These are phyloP conservation scores for Alternaria solani DNA, from an alignment of 2,329 filamentous ascomycete species.

Conservation along the genomic window DNA sequence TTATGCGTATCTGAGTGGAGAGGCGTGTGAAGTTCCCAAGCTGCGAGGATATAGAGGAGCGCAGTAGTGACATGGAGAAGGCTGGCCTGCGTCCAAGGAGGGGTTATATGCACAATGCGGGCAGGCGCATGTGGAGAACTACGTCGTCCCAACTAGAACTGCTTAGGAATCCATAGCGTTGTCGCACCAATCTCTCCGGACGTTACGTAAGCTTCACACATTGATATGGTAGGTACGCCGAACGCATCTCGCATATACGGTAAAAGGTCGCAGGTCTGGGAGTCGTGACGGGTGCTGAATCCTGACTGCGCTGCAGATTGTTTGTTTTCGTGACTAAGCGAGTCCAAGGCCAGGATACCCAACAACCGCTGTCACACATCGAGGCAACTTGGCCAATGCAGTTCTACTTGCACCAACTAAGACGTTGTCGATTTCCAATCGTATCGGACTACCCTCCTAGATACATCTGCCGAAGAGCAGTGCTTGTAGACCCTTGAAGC, in stretches of 20 bases:
- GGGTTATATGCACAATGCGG: conserved; percentile 31
- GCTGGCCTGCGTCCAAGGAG: conserved; percentile 25
- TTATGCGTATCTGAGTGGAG: conserved; percentile 20
- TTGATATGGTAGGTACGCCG: not conserved
- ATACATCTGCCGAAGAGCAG: no score
- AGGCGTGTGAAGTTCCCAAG: conserved; percentile 22
- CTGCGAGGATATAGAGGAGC: conserved; percentile 24
- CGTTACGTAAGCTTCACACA: not conserved
- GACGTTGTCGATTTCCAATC: conserved; percentile 14
- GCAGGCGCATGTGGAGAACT: conserved; percentile 3
- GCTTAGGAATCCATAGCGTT: conserved; percentile 27
- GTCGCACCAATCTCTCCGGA: conserved; percentile 1
- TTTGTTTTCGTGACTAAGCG: conserved; percentile 1
- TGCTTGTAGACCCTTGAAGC: not conserved
- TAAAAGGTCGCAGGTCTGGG: not conserved
- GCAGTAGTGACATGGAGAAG: conserved; percentile 32
- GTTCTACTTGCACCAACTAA: conserved; percentile 4
- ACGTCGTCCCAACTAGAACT: not conserved
- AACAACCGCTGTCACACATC: not conserved
- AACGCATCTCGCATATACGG: not conserved
- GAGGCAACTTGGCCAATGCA: not conserved
- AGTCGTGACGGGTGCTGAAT: not conserved
- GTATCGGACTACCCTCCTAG: conserved; percentile 24
- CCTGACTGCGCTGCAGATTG: not conserved
- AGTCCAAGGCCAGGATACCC: not conserved